Conservation (phyloP, 768 basidiomycete genomes). For the Agrocybe praecox region DNA sequence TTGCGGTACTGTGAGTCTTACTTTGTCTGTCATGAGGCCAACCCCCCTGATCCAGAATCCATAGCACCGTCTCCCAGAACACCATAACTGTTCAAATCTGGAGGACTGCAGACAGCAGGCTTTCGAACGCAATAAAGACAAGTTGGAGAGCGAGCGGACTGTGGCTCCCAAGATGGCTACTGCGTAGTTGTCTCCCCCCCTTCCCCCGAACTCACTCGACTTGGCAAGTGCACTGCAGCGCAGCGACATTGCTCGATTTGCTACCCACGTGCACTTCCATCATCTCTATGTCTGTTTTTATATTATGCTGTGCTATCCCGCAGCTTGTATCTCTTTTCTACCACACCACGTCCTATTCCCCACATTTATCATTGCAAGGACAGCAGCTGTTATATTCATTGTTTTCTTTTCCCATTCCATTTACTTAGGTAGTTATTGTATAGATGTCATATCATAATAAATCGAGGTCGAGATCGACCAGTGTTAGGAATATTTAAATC, state of each 20-base stretch:
- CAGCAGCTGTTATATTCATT: conserved; percentile 9
- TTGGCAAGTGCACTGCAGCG: no score
- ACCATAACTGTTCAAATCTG: conserved; percentile 82
- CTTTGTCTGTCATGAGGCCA: conserved; percentile 7
- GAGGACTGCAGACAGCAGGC: conserved; percentile 87
- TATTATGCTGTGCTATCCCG: conserved; percentile 3
- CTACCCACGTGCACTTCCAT: conserved; percentile 6
- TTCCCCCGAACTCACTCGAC: no score
- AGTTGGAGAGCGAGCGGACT: conserved; percentile 87
- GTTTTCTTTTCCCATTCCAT: conserved; percentile 2
- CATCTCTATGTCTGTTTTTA: background rate
- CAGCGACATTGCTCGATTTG: background rate
- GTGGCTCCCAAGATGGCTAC: conserved; percentile 86
- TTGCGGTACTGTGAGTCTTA: conserved; percentile 61
- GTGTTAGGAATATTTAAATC: conserved; percentile 1
- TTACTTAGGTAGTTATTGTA: conserved; percentile 20
- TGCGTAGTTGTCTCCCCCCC: conserved; percentile 43
- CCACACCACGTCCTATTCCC: conserved; percentile 10
- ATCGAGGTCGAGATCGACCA: conserved; percentile 23
- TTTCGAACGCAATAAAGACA: conserved; percentile 85
- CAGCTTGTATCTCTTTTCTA: conserved; percentile 9
- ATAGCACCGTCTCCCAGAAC: conserved; percentile 88
- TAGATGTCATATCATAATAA: conserved; percentile 22
- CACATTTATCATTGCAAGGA: conserved; percentile 17
- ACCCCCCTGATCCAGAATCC: conserved; percentile 16